phyloP scores from a whole-genome alignment of 148 eudicot genomes.

The Dysphania ambrosioides region DNA sequence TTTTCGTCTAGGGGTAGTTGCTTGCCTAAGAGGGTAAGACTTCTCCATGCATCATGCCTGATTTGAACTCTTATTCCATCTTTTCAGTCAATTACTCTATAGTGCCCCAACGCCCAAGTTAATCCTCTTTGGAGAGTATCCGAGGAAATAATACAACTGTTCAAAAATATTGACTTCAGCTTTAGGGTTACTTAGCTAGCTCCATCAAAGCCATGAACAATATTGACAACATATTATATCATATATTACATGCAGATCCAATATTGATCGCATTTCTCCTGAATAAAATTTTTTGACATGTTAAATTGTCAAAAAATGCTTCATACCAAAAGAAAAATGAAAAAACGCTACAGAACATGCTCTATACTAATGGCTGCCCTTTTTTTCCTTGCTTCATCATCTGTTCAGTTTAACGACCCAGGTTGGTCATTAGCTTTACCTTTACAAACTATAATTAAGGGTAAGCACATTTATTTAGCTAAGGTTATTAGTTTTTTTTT shows the following conservation, averaged over 20 bases:
- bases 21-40: not conserved
- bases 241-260: not conserved
- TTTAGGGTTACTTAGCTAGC: too few relatives aligned
- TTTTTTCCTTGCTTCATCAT: slow-evolving; percentile 50
- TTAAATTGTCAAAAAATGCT: not conserved
- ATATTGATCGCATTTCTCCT: too few relatives aligned
- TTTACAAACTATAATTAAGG: too few relatives aligned
- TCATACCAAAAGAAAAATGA: slow-evolving; percentile 9
- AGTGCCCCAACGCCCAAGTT: too few relatives aligned
- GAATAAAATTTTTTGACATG: too few relatives aligned
- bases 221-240: not conserved
- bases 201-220: not conserved
- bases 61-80: not conserved
- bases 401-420: slow-evolving; percentile 51
- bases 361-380: slow-evolving; percentile 56
- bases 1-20: not conserved
- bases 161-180: not conserved
- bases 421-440: slow-evolving; percentile 23
- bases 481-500: not conserved
- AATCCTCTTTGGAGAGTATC: not conserved
- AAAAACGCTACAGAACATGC: slow-evolving; percentile 31
- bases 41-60: not conserved
- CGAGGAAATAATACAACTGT: too few relatives aligned
- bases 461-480: not conserved
- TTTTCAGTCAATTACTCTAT: not conserved